These are phyloP conservation scores for Orobanche coerulescens DNA, from an alignment of 257 asterid species.

Conservation along the genomic window DNA sequence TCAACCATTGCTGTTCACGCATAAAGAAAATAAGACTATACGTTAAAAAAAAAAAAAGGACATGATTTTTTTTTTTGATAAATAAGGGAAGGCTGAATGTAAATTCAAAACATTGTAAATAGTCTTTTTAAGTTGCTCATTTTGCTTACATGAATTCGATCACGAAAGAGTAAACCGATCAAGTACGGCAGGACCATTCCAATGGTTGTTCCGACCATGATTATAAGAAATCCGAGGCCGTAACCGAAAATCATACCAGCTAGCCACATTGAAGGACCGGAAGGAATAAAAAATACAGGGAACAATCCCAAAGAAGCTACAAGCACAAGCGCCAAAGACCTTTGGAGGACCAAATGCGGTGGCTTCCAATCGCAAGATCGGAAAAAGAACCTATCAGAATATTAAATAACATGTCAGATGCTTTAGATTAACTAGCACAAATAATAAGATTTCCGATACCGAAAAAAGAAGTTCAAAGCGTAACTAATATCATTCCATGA, in stretches of 20 bases:
- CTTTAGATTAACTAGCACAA: neutral
- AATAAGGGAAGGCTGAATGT: neutral
- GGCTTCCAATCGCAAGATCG: slow-evolving; percentile 70
- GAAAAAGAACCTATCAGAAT: slow-evolving; percentile 43
- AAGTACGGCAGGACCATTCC: slow-evolving; percentile 72
- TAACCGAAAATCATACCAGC: slow-evolving; percentile 91
- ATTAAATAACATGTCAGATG: slow-evolving; percentile 19
- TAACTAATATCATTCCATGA: no score
- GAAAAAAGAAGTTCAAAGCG: no score
- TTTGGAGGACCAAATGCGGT: slow-evolving; percentile 71
- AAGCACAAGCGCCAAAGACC: slow-evolving; percentile 62
- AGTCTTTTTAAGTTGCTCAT: neutral
- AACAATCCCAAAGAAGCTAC: slow-evolving; percentile 65
- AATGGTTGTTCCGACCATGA: slow-evolving; percentile 69
- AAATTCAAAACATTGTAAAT: neutral
- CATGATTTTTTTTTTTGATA: neutral
- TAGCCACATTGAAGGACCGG: slow-evolving; percentile 90
- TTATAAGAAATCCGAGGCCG: slow-evolving; percentile 70
- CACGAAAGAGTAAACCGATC: slow-evolving; percentile 60
- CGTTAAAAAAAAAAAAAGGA: neutral
- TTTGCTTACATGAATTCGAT: slow-evolving; percentile 54
- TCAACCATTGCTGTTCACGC: slow-evolving; percentile 55
- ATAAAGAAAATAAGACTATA: neutral
- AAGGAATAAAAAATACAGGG: slow-evolving; percentile 61
- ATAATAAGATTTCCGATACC: neutral